A percentile compares a stretch with the other conserved stretches of the same genome.
Evolutionary conservation across 1,139 yeast genomes (phyloP).

Genomic region (Yamadazyma trypodendri): DNA sequence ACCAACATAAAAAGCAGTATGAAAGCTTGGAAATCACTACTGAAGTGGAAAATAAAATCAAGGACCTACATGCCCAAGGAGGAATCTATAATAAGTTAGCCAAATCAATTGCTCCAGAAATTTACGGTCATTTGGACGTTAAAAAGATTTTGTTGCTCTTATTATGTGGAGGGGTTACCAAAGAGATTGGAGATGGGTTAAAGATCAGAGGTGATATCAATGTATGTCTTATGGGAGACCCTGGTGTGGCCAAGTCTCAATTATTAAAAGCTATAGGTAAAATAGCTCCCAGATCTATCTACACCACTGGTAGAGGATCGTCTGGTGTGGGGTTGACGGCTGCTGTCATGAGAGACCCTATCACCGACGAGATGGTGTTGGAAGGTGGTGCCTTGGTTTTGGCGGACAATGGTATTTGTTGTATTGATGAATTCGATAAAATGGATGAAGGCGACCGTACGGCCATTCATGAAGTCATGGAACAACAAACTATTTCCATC

Average conservation of each 20-base stretch:
- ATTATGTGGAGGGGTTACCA: constrained; percentile 93
- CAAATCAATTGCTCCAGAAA: constrained; percentile 94
- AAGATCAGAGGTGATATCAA: constrained; percentile 97
- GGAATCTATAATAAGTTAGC: constrained; percentile 80
- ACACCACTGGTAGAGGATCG: constrained; percentile 98
- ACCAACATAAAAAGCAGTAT: constrained; percentile 87
- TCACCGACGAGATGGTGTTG: constrained; percentile 95
- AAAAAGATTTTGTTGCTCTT: constrained; percentile 84
- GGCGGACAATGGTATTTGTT: constrained; percentile 97
- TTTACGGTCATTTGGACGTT: constrained; percentile 90
- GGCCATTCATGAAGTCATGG: constrained; percentile 99
- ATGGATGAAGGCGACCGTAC: constrained; percentile 98
- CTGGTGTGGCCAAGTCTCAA: constrained; percentile 99
- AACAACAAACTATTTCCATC: constrained; percentile 96
- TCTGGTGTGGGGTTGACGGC: constrained; percentile 99
- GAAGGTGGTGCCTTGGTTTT: constrained; percentile 98
- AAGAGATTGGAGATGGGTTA: constrained; percentile 94
- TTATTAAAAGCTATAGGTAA: constrained; percentile 86
- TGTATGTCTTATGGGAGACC: constrained; percentile 97
- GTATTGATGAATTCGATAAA: constrained; percentile 98
- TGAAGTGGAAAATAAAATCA: constrained; percentile 56
- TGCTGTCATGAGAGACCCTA: constrained; percentile 98
- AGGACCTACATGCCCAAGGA: constrained; percentile 47
- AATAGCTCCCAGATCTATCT: constrained; percentile 95
- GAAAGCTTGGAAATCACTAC: constrained; percentile 61